These are phyloP conservation scores for Mortierella claussenii DNA, from an alignment of 192 early-diverging fungal species.

Conservation along the genomic window DNA sequence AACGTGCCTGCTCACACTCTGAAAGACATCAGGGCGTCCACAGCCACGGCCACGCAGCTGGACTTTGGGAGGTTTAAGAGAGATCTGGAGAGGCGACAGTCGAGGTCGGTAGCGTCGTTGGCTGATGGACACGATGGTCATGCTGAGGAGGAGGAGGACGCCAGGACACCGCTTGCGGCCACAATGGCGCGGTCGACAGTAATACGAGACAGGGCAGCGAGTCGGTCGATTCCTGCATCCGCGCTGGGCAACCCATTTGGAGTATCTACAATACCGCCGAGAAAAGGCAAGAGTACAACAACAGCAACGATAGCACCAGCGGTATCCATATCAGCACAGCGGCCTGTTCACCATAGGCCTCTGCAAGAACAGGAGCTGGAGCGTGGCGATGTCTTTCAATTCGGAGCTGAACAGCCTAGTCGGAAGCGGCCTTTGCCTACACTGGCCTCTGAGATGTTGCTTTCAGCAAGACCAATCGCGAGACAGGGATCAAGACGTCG, in stretches of 20 bases:
- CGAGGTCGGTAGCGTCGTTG: background rate
- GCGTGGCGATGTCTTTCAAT: slow-evolving; percentile 11
- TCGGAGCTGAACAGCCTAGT: background rate
- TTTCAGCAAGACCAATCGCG: background rate
- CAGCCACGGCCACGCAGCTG: slow-evolving; percentile 8
- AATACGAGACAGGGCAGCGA: too few relatives aligned
- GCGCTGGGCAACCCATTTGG: background rate
- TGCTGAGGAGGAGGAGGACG: too few relatives aligned
- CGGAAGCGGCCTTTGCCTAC: slow-evolving; percentile 27
- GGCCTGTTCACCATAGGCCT: too few relatives aligned
- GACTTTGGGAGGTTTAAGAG: slow-evolving; percentile 46
- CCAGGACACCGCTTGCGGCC: too few relatives aligned
- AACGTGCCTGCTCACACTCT: too few relatives aligned
- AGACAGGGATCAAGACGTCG: slow-evolving; percentile 3
- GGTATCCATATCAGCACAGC: too few relatives aligned
- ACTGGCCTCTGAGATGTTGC: background rate
- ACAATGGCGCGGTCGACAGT: too few relatives aligned
- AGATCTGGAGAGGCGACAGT: slow-evolving; percentile 29
- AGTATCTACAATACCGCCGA: background rate
- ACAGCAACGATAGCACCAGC: background rate
- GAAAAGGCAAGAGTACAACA: background rate
- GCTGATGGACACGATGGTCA: background rate
- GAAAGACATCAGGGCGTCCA: too few relatives aligned
- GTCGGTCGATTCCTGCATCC: slow-evolving; percentile 1
- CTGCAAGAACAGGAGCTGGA: too few relatives aligned